phyloP scores from a whole-genome alignment of 306 rosid species.

The Argentina anserina region DNA sequence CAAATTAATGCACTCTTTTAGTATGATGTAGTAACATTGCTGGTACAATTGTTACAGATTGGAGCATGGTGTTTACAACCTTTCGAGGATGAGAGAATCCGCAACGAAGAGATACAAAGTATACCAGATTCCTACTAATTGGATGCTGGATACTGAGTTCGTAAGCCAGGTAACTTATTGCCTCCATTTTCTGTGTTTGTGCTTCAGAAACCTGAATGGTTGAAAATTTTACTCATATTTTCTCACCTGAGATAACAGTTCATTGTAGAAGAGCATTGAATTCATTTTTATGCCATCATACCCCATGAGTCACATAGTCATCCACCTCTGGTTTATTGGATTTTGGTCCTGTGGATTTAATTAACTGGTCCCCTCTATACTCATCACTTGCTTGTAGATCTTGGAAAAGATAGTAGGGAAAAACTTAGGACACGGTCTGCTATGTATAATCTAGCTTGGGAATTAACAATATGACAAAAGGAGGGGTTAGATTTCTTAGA shows the following conservation, averaged over 20 bases:
- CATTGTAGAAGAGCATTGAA: neutral
- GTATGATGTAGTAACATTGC: neutral
- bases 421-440: slow-evolving; percentile 25
- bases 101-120: slow-evolving; percentile 72
- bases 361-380: slow-evolving; percentile 18
- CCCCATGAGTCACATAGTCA: slow-evolving; percentile 6
- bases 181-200: neutral
- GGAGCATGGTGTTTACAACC: slow-evolving; percentile 86
- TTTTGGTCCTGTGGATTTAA: neutral
- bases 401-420: slow-evolving; percentile 18
- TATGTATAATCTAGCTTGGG: slow-evolving; percentile 14
- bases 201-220: neutral
- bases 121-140: slow-evolving; percentile 80
- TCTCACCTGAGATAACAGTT: neutral
- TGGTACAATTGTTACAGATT: slow-evolving; percentile 45
- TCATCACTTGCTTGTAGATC: slow-evolving; percentile 7
- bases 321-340: neutral
- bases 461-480: slow-evolving; percentile 48
- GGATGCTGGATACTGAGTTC: slow-evolving; percentile 87
- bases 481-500: slow-evolving; percentile 26
- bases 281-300: neutral
- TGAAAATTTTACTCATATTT: neutral
- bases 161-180: slow-evolving; percentile 69
- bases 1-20: neutral
- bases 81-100: slow-evolving; percentile 85